These are phyloP conservation scores for Eucommia ulmoides DNA, from an alignment of 257 asterid species.

Conservation along the genomic window DNA sequence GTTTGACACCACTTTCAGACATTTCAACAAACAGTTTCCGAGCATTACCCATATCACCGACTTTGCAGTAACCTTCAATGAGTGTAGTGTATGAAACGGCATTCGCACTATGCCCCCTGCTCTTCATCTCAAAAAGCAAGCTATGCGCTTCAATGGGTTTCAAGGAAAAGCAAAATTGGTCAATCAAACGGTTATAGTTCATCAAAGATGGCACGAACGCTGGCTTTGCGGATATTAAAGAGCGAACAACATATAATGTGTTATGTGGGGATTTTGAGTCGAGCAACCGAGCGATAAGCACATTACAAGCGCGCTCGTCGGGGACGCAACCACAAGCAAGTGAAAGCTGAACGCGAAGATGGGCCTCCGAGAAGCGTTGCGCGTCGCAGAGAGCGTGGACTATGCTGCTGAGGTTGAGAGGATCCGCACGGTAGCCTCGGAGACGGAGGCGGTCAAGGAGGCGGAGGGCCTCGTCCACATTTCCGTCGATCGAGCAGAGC, in stretches of 20 bases:
- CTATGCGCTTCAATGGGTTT: conserved; percentile 40
- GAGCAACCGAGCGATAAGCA: conserved; percentile 66
- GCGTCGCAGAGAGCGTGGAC: conserved; percentile 62
- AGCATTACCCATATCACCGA: conserved; percentile 35
- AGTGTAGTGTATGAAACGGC: conserved; percentile 71
- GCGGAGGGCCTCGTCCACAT: conserved; percentile 52
- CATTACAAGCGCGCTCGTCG: conserved; percentile 80
- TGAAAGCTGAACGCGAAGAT: conserved; percentile 28
- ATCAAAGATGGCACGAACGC: conserved; percentile 67
- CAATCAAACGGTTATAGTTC: conserved; percentile 65
- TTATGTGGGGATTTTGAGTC: conserved; percentile 29
- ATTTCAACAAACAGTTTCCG: conserved; percentile 70
- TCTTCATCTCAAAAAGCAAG: conserved; percentile 44
- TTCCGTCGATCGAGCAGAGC: conserved; percentile 39
- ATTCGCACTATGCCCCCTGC: conserved; percentile 50
- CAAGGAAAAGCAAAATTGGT: conserved; percentile 39
- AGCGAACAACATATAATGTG: conserved; percentile 35
- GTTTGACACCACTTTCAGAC: conserved; percentile 33
- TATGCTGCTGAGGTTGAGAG: conserved; percentile 59
- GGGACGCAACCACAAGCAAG: conserved; percentile 29
- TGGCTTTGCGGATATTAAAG: conserved; percentile 41
- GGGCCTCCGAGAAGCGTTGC: conserved; percentile 61
- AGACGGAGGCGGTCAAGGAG: conserved; percentile 40
- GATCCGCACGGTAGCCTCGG: conserved; percentile 46
- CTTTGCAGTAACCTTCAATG: conserved; percentile 47